phyloP scores from a whole-genome alignment of 495 filamentous ascomycete species.

The Penicillium taxi region DNA sequence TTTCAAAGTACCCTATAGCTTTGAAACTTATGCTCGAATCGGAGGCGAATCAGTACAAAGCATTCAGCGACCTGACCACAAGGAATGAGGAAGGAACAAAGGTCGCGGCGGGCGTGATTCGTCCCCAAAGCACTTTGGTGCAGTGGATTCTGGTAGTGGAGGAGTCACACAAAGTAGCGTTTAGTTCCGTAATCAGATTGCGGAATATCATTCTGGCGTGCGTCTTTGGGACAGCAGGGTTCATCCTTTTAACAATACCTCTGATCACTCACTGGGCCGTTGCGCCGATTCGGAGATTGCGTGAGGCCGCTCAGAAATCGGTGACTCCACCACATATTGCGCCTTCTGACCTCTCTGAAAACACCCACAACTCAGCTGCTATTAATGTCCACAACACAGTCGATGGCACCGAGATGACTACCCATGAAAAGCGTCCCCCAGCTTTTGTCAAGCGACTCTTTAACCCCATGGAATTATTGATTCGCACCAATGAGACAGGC shows the following conservation, averaged over 20 bases:
- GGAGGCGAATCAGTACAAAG: slow-evolving; percentile 46
- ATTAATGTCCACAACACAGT: too few species aligned
- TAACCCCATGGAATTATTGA: slow-evolving; percentile 7
- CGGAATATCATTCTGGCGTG: slow-evolving; percentile 72
- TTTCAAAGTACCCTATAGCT: slow-evolving; percentile 50
- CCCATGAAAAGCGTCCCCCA: slow-evolving; percentile 8
- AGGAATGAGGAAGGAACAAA: slow-evolving; percentile 56
- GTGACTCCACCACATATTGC: slow-evolving; percentile 46
- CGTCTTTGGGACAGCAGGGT: slow-evolving; percentile 72
- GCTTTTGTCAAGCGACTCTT: slow-evolving; percentile 11
- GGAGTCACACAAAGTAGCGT: slow-evolving; percentile 63
- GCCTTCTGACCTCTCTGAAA: too few species aligned
- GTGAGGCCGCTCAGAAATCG: slow-evolving; percentile 69
- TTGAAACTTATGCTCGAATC: slow-evolving; percentile 42
- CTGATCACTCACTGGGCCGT: slow-evolving; percentile 75
- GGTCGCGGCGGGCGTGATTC: slow-evolving; percentile 67
- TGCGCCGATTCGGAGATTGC: slow-evolving; percentile 68
- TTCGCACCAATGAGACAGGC: too few species aligned
- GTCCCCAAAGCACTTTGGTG: slow-evolving; percentile 53
- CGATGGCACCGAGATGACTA: too few species aligned
- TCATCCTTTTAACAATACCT: slow-evolving; percentile 57
- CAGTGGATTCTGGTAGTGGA: slow-evolving; percentile 80
- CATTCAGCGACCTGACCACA: slow-evolving; percentile 56
- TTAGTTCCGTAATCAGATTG: slow-evolving; percentile 61
- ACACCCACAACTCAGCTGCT: too few species aligned